Conservation (phyloP, 495 filamentous ascomycete genomes). For the Penicillium daleae region DNA sequence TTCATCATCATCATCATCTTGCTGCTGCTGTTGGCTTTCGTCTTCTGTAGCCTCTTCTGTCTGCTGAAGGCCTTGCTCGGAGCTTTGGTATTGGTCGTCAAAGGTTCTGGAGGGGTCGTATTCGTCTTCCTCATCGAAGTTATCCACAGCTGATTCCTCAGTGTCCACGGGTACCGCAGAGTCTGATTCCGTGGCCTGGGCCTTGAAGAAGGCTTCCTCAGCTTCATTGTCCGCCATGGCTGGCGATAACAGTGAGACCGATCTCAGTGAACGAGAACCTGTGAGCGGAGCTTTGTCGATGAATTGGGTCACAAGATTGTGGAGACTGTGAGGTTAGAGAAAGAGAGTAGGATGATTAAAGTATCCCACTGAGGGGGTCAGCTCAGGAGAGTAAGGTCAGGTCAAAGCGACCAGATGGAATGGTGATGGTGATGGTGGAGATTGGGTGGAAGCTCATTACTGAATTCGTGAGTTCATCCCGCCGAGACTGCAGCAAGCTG, state of each 20-base stretch:
- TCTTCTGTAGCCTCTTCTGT: constrained; percentile 11
- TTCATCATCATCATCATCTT: neutral
- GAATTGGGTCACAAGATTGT: neutral
- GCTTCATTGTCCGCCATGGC: constrained; percentile 64
- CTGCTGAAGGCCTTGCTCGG: constrained; percentile 32
- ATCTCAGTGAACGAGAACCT: constrained; percentile 9
- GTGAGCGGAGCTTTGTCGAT: neutral
- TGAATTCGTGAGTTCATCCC: constrained; percentile 4
- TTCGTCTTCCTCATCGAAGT: constrained; percentile 56
- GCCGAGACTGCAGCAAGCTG: constrained; percentile 11
- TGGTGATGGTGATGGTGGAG: neutral
- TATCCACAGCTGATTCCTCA: constrained; percentile 57
- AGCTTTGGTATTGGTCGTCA: constrained; percentile 46
- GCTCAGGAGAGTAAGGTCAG: neutral
- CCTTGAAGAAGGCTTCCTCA: constrained; percentile 64
- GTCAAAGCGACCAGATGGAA: neutral
- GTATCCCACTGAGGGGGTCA: neutral
- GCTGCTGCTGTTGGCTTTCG: neutral
- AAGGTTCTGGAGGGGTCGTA: constrained; percentile 58
- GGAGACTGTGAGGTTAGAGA: constrained; percentile 4
- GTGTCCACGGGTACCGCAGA: constrained; percentile 40
- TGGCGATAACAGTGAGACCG: constrained; percentile 19
- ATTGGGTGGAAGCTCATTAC: constrained; percentile 4
- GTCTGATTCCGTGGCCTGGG: constrained; percentile 55
- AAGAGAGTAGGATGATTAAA: neutral